phyloP scores from a whole-genome alignment of 2,329 filamentous ascomycete species.

The Domatiomyces catenatus region DNA sequence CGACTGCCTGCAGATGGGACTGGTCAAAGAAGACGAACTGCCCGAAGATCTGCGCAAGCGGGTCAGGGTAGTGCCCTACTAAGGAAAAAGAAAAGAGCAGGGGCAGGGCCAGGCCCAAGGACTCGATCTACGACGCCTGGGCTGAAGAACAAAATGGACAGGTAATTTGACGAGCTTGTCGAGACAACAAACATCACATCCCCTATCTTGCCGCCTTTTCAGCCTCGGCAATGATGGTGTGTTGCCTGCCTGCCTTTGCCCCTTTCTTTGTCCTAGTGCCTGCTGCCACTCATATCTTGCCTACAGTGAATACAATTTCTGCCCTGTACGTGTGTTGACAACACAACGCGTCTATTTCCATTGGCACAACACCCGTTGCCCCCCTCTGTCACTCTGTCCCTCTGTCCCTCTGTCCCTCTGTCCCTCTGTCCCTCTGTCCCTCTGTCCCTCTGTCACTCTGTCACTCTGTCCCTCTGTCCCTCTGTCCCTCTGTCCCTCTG shows the following conservation, averaged over 20 bases:
- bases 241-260: background rate
- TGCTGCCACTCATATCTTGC: background rate
- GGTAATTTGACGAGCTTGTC: background rate
- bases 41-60: constrained; percentile 48
- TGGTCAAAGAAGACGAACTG: constrained; percentile 61
- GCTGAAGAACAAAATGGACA: background rate
- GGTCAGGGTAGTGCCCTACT: constrained; percentile 38
- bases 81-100: constrained; percentile 1
- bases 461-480: too few relatives aligned
- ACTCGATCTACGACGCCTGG: background rate
- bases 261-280: background rate
- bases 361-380: background rate
- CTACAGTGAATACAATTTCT: background rate
- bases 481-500: too few relatives aligned
- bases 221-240: background rate
- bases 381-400: too few relatives aligned
- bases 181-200: background rate
- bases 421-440: too few relatives aligned
- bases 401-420: too few relatives aligned
- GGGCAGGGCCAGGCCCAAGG: background rate
- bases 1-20: constrained; percentile 62
- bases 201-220: background rate
- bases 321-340: background rate
- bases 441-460: too few relatives aligned
- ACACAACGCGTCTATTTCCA: background rate